These are phyloP conservation scores for Talaromyces verruculosus DNA, from an alignment of 2,329 filamentous ascomycete species.

Conservation along the genomic window DNA sequence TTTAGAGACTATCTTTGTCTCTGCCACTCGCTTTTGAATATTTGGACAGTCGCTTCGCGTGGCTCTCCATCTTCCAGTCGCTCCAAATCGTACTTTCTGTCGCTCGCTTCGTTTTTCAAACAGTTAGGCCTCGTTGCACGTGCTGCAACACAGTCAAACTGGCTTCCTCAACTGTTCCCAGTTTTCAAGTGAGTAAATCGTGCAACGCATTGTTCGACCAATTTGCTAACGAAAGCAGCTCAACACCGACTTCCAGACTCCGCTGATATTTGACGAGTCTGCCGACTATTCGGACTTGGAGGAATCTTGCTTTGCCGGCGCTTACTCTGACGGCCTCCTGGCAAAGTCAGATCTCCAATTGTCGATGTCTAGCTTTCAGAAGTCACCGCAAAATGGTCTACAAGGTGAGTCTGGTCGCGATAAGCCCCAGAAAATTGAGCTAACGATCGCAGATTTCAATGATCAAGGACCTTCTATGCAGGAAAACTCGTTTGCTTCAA, in stretches of 20 bases:
- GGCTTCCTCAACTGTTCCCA: slow-evolving; percentile 50
- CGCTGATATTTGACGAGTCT: slow-evolving; percentile 50
- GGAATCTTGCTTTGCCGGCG: slow-evolving; percentile 46
- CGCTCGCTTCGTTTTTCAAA: slow-evolving; percentile 44
- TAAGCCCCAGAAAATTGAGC: background rate
- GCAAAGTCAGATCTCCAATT: slow-evolving; percentile 62
- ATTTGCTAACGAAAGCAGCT: slow-evolving; percentile 31
- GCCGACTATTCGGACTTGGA: slow-evolving; percentile 48
- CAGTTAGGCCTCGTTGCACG: slow-evolving; percentile 43
- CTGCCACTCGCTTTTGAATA: slow-evolving; percentile 22
- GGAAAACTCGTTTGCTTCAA: slow-evolving; percentile 42
- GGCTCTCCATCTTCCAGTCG: slow-evolving; percentile 40
- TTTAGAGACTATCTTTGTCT: slow-evolving; percentile 47
- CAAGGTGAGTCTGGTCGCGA: slow-evolving; percentile 66
- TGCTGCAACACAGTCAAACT: slow-evolving; percentile 50
- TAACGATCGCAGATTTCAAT: slow-evolving; percentile 23
- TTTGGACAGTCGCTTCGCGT: slow-evolving; percentile 34
- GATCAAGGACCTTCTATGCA: slow-evolving; percentile 40
- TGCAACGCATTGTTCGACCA: slow-evolving; percentile 10
- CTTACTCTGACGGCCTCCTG: slow-evolving; percentile 53
- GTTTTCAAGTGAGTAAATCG: slow-evolving; percentile 44
- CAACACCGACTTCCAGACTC: slow-evolving; percentile 48
- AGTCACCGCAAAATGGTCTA: slow-evolving; percentile 71
- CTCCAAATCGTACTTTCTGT: slow-evolving; percentile 45
- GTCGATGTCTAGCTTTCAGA: slow-evolving; percentile 81